Conservation (phyloP, 2,329 filamentous ascomycete species). For the Epichloe glyceriae region DNA sequence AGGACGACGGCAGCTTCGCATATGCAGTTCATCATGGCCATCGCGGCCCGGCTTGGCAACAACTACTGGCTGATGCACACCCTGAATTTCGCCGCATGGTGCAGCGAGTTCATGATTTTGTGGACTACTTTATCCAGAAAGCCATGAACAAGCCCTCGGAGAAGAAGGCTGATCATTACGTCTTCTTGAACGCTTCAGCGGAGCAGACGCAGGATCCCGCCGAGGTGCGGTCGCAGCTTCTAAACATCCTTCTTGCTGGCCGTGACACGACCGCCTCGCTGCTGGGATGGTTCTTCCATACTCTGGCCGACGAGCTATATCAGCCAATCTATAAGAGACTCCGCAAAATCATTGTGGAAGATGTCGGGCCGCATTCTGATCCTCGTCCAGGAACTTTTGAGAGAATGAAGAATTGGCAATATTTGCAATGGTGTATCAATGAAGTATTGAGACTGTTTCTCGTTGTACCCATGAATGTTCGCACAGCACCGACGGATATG, state of each 20-base stretch:
- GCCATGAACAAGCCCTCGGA: conserved; percentile 33
- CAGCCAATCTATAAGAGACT: conserved; percentile 28
- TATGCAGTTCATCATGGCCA: conserved; percentile 10
- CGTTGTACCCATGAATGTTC: conserved; percentile 33
- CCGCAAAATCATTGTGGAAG: conserved; percentile 24
- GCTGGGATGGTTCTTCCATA: conserved; percentile 34
- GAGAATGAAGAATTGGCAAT: conserved; percentile 10
- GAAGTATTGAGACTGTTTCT: conserved; percentile 33
- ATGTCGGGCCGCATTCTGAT: conserved; percentile 32
- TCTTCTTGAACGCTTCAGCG: conserved; percentile 20
- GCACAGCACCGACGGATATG: conserved; percentile 32
- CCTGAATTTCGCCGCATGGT: conserved; percentile 53
- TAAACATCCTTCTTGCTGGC: conserved; percentile 33
- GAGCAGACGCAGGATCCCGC: conserved; percentile 18
- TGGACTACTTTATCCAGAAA: conserved; percentile 45
- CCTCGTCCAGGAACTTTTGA: conserved; percentile 6
- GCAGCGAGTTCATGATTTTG: conserved; percentile 8
- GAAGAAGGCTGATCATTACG: conserved; percentile 12
- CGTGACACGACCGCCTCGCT: conserved; percentile 41
- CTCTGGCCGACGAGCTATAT: conserved; percentile 23
- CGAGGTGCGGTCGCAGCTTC: conserved; percentile 17
- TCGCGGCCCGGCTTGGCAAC: conserved; percentile 31
- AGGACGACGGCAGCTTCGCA: conserved; percentile 14
- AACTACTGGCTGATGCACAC: conserved; percentile 43
- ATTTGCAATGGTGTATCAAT: conserved; percentile 12